These are phyloP conservation scores for Trichosporon coremiiforme DNA, from an alignment of 1,284 basidiomycete species.

Conservation along the genomic window DNA sequence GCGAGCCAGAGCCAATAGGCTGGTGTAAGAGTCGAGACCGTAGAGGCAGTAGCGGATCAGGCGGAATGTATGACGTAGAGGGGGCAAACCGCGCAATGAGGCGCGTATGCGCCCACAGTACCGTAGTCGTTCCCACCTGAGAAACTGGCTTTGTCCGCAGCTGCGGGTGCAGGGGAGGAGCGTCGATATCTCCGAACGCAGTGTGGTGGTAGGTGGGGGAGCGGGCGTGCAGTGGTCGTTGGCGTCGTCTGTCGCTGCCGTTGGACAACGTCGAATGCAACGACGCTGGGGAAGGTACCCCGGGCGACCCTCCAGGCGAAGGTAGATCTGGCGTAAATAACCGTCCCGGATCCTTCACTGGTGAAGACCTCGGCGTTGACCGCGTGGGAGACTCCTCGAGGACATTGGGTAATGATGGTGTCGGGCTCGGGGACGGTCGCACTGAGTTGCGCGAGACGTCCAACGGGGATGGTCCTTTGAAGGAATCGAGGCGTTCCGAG, in stretches of 20 bases:
- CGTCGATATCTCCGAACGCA: constrained; percentile 24
- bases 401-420: constrained; percentile 28
- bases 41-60: constrained; percentile 56
- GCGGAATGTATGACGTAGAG: constrained; percentile 54
- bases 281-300: not conserved
- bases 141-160: constrained; percentile 31
- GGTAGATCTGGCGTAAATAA: not conserved
- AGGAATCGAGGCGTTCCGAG: not conserved
- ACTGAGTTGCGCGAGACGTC: constrained; percentile 15
- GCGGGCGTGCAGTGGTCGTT: constrained; percentile 21
- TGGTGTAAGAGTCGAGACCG: constrained; percentile 53
- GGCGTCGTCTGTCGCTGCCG: constrained; percentile 16
- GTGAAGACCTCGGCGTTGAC: not conserved
- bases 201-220: constrained; percentile 42
- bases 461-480: not conserved
- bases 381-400: constrained; percentile 24
- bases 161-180: constrained; percentile 40
- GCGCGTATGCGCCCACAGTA: constrained; percentile 55
- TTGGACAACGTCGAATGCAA: constrained; percentile 23
- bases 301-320: not conserved
- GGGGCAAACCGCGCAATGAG: constrained; percentile 54
- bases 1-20: constrained; percentile 54
- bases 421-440: constrained; percentile 20
- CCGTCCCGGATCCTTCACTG: not conserved
- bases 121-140: constrained; percentile 43